Conservation (phyloP, 2,329 filamentous ascomycete species). For the Tympanopsis confertula region DNA sequence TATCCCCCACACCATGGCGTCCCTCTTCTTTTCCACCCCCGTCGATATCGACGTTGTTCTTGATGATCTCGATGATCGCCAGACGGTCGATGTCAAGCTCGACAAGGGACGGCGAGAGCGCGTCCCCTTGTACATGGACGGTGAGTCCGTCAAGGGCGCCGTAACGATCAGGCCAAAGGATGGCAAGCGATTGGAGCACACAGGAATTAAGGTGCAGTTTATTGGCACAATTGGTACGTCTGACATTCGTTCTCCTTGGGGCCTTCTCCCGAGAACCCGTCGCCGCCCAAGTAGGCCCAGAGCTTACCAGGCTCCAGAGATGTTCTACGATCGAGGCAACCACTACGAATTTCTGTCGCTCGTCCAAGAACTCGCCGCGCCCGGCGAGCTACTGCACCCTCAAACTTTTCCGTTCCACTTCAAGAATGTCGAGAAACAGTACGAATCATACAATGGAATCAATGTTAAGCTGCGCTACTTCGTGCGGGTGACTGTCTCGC, state of each 20-base stretch:
- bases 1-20: slow-evolving; percentile 46
- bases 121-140: slow-evolving; percentile 92
- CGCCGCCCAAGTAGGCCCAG: slow-evolving; percentile 3
- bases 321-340: slow-evolving; percentile 99
- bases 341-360: slow-evolving; percentile 98
- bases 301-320: slow-evolving; percentile 46
- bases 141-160: slow-evolving; percentile 92
- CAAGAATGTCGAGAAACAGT: slow-evolving; percentile 99
- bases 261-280: slow-evolving; percentile 1
- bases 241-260: slow-evolving; percentile 3
- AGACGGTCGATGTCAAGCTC: slow-evolving; percentile 94
- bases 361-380: slow-evolving; percentile 90
- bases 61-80: slow-evolving; percentile 83
- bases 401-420: slow-evolving; percentile 99
- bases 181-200: slow-evolving; percentile 94
- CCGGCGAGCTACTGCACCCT: slow-evolving; percentile 94
- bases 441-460: slow-evolving; percentile 99
- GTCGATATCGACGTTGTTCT: slow-evolving; percentile 98
- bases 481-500: slow-evolving; percentile 87
- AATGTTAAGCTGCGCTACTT: slow-evolving; percentile 99
- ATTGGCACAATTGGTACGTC: slow-evolving; percentile 85
- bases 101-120: slow-evolving; percentile 97
- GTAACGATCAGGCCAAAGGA: slow-evolving; percentile 95
- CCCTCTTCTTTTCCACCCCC: slow-evolving; percentile 94
- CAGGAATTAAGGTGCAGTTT: slow-evolving; percentile 98